phyloP scores from a whole-genome alignment of 2,329 filamentous ascomycete species.

The Purpureocillium takamizusanense region DNA sequence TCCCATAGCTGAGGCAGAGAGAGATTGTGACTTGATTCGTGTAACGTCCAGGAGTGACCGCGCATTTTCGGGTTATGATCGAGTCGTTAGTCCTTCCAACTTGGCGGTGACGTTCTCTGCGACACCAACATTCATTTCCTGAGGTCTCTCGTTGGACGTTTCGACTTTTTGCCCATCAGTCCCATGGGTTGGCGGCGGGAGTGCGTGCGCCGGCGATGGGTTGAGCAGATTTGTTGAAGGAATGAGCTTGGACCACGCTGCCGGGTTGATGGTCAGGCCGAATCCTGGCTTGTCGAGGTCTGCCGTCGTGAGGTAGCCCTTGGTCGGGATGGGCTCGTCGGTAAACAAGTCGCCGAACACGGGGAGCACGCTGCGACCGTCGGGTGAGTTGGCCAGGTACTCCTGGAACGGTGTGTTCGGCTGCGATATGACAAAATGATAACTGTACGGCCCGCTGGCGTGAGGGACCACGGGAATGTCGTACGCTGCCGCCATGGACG shows the following conservation, averaged over 20 bases:
- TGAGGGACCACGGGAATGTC: constrained; percentile 95
- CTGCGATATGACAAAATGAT: constrained; percentile 92
- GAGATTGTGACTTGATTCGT: too few species aligned
- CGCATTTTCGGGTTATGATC: too few species aligned
- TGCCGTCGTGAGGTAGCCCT: constrained; percentile 71
- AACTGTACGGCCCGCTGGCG: constrained; percentile 87
- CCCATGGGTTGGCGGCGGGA: constrained; percentile 13
- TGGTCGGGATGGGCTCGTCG: constrained; percentile 80
- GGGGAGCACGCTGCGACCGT: constrained; percentile 80
- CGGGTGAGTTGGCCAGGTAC: constrained; percentile 86
- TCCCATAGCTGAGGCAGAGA: too few species aligned
- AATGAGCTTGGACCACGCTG: constrained; percentile 61
- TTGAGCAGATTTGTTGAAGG: constrained; percentile 65
- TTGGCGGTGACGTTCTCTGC: too few species aligned
- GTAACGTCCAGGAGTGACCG: too few species aligned
- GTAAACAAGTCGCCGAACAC: constrained; percentile 88
- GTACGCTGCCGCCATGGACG: constrained; percentile 83
- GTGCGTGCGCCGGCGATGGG: constrained; percentile 45
- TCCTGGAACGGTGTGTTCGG: constrained; percentile 92
- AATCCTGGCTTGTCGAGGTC: constrained; percentile 86
- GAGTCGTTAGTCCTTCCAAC: too few species aligned
- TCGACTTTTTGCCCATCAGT: constrained; percentile 10
- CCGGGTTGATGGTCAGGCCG: constrained; percentile 77
- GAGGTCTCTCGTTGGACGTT: neutral
- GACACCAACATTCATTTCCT: too few species aligned